Evolutionary conservation across 176 grass and related monocot species (phyloP), one percentile per base, ranked within the genome.

Genomic region (Aechmea fasciata): DNA sequence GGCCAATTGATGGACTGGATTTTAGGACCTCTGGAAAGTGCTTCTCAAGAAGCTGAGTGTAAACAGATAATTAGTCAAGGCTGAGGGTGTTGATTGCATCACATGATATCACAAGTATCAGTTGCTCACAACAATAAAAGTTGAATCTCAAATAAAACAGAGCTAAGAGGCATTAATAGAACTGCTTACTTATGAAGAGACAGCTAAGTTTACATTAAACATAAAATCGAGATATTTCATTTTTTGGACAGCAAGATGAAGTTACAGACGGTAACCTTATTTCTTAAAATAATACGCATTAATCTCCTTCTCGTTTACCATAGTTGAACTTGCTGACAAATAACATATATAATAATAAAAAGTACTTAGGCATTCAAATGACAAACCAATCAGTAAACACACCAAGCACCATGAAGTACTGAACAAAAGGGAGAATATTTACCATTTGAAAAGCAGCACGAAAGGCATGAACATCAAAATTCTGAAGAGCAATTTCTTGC

Each of bases 381-480:
- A 19, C 15, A 61, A 61, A 61, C 17, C 10, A 69, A 74, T 10
- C 52, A 4, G 29, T 25, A 10, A 9, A 61, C 52, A 47, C n/a
- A 83, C 64, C 61, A 75, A 61, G 50, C 33, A 41, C 33, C 33
- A 41, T 17, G 49, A 59, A n/a, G 72, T 54, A 15, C 12, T n/a
- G 49, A 63, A 63, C 15, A 70, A 63, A 20, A 17, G 17, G 10
- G 18, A 55, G 24, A 70, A 68, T 66, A 67, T 69, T 64, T 85
- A 87, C 89, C 84, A 93, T 75, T 84, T 93, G 89, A 82, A 99
- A 92, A 50, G 93, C 89, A 63, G 89, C 89, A 61, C 89, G 89
- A 75, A 90, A 90, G 79, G 87, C 79, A 79, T 99, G 94, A 54
- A 90, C 61, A 64, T 99, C 80, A 87, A 99, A 99, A 83, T 87